Evolutionary conservation across 352 stramenopile genomes (phyloP).

Genomic region (Phytophthora citrophthora): DNA sequence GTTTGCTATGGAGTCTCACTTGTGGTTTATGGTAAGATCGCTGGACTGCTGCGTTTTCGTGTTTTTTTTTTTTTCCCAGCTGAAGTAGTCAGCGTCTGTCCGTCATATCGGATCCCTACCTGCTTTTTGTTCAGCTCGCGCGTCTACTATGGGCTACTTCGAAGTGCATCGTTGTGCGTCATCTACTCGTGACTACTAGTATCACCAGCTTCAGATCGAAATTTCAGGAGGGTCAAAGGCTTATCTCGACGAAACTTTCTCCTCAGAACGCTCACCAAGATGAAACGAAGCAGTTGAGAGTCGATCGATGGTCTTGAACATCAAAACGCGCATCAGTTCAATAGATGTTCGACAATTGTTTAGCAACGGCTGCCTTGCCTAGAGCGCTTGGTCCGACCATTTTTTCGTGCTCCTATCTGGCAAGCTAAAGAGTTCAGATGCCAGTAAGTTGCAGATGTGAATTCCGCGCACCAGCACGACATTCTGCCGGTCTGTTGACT

Average conservation of each 20-base stretch:
- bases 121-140: neutral
- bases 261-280: conserved; percentile 1
- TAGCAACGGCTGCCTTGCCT: too few relatives aligned
- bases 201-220: neutral
- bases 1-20: neutral
- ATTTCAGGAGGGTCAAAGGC: neutral
- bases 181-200: neutral
- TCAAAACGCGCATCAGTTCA: too few relatives aligned
- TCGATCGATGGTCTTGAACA: too few relatives aligned
- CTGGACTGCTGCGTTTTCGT: neutral
- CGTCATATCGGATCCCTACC: neutral
- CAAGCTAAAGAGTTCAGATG: neutral
- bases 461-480: conserved; percentile 67
- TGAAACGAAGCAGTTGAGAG: conserved; percentile 1
- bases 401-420: neutral
- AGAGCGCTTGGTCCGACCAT: conserved; percentile 1
- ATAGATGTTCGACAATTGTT: too few relatives aligned
- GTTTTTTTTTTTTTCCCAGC: neutral
- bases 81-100: conserved; percentile 8
- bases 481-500: conserved; percentile 41
- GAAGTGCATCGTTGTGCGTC: neutral
- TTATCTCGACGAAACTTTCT: neutral
- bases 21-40: neutral
- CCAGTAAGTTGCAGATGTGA: conserved; percentile 60
- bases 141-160: too few relatives aligned